Evolutionary conservation across 176 grass and related monocot species (phyloP).

Genomic region (Poa annua): DNA sequence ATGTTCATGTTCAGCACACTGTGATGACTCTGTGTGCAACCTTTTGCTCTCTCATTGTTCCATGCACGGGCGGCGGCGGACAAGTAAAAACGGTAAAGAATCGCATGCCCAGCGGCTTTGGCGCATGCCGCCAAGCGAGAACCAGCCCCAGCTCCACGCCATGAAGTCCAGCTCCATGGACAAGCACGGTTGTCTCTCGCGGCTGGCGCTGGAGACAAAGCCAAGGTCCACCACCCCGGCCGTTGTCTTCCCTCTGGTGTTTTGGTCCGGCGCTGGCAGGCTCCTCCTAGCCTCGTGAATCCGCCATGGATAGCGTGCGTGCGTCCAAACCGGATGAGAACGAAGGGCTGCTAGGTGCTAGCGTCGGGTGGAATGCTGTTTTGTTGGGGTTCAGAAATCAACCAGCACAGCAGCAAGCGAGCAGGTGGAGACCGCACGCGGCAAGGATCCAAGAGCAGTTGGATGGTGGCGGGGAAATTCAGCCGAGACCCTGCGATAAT

Average conservation of each 20-base stretch:
- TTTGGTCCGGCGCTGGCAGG: background rate
- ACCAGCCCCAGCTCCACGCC: background rate
- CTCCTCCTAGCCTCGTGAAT: background rate
- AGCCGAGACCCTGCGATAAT: constrained; percentile 23
- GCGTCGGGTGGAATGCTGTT: background rate
- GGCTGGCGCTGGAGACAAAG: background rate
- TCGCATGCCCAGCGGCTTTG: background rate
- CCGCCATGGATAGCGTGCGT: background rate
- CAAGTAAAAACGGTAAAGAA: background rate
- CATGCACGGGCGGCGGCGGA: background rate
- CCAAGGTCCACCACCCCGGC: too few relatives aligned
- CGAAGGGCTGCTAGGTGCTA: background rate
- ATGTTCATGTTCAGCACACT: too few relatives aligned
- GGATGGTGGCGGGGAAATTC: background rate
- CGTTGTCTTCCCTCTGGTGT: background rate
- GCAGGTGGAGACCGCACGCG: background rate
- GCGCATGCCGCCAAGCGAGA: background rate
- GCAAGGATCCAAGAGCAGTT: background rate
- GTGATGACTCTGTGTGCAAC: too few relatives aligned
- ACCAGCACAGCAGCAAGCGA: too few relatives aligned
- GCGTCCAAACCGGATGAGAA: constrained; percentile 5
- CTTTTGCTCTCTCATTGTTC: too few relatives aligned
- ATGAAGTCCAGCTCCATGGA: background rate
- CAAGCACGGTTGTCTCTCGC: background rate
- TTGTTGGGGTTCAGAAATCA: background rate